A percentile compares a stretch with the other conserved stretches of the same genome.
Conservation (phyloP, 495 filamentous ascomycete species). For the Amniculicola lignicola region DNA sequence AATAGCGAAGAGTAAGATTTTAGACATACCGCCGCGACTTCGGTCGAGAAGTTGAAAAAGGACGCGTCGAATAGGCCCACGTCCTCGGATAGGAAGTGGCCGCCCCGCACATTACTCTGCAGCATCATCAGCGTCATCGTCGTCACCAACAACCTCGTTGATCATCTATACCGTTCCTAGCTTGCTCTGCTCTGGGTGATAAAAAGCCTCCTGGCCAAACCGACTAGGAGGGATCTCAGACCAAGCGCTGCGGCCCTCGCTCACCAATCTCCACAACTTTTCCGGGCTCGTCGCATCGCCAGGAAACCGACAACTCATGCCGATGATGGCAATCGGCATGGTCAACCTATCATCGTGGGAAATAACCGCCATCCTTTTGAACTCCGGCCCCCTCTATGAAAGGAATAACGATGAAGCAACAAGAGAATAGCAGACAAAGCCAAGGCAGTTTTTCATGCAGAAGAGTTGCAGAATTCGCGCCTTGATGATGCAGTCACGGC, state of each 20-base stretch:
- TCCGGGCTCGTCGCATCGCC: constrained; percentile 52
- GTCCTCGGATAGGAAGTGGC: constrained; percentile 14
- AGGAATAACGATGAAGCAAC: too few species aligned
- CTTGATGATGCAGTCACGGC: too few species aligned
- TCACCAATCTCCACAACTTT: constrained; percentile 58
- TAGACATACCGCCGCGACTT: background rate
- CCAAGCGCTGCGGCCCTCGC: background rate
- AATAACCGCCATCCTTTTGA: background rate
- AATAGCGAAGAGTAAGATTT: too few species aligned
- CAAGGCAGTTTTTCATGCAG: too few species aligned
- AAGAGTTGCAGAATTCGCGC: too few species aligned
- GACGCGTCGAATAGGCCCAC: constrained; percentile 10
- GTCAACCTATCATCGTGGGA: background rate
- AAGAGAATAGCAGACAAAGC: too few species aligned
- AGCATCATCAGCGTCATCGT: too few species aligned
- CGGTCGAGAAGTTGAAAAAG: constrained; percentile 8
- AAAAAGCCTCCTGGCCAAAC: constrained; percentile 2
- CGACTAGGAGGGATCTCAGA: background rate
- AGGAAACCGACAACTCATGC: constrained; percentile 61
- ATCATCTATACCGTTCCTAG: background rate
- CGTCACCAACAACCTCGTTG: too few species aligned
- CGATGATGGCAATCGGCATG: constrained; percentile 59
- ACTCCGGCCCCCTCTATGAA: too few species aligned
- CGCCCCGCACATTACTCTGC: constrained; percentile 1
- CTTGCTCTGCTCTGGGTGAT: background rate